phyloP scores from a whole-genome alignment of 2,329 filamentous ascomycete genomes.

The Aspergillus pseudoglaucus region DNA sequence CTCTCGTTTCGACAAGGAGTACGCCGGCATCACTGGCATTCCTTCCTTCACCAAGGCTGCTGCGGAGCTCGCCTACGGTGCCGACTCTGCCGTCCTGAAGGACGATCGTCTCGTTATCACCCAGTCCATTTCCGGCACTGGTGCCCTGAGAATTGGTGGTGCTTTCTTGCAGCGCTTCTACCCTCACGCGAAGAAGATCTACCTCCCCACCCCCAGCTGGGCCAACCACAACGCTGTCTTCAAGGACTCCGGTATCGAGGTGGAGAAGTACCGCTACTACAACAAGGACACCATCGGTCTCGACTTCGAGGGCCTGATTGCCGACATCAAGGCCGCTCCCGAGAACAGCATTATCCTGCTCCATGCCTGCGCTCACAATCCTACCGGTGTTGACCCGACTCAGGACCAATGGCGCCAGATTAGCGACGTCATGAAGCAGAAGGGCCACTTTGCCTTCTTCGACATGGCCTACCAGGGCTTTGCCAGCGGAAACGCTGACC shows the following conservation, averaged over 20 bases:
- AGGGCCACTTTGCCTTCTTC: conserved; percentile 91
- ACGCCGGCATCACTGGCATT: conserved; percentile 93
- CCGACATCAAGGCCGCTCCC: conserved; percentile 82
- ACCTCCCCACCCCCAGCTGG: conserved; percentile 94
- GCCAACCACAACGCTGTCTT: conserved; percentile 98
- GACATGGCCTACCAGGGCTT: conserved; percentile 99
- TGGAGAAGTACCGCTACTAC: conserved; percentile 97
- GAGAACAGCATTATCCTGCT: conserved; percentile 84
- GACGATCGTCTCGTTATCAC: conserved; percentile 79
- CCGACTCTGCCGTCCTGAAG: conserved; percentile 67
- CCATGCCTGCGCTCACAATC: conserved; percentile 97
- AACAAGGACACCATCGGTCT: conserved; percentile 97
- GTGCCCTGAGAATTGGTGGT: conserved; percentile 87
- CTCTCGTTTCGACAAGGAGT: conserved; percentile 85
- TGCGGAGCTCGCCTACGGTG: conserved; percentile 82
- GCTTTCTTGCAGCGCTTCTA: conserved; percentile 90
- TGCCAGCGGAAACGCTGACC: conserved; percentile 82
- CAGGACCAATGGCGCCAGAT: conserved; percentile 89
- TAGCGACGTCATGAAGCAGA: conserved; percentile 75
- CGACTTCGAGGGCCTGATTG: conserved; percentile 90
- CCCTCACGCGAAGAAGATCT: conserved; percentile 87
- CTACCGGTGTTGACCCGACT: conserved; percentile 91
- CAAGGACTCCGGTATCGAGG: conserved; percentile 81
- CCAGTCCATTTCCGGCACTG: conserved; percentile 96
- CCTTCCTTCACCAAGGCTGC: conserved; percentile 90